These are phyloP conservation scores for Stentor coeruleus DNA, from an alignment of 73 alveolate genomes.

Conservation along the genomic window DNA sequence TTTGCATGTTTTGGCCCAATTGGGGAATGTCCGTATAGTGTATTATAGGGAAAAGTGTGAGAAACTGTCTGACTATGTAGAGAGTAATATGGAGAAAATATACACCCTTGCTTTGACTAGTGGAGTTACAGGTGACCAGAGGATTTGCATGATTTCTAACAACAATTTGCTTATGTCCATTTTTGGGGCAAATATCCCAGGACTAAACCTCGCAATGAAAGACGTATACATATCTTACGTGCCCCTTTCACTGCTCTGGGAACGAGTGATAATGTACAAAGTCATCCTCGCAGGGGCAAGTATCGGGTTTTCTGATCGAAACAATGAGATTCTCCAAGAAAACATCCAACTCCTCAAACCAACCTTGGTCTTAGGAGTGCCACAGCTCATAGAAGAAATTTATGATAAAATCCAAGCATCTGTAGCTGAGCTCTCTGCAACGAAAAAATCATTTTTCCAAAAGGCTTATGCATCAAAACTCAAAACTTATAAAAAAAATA, in stretches of 20 bases:
- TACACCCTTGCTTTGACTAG: not conserved
- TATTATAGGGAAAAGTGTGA: no score
- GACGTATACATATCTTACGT: not conserved
- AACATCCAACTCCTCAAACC: slow-evolving; percentile 68
- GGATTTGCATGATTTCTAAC: not conserved
- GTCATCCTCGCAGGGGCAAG: slow-evolving; percentile 20
- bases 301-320: slow-evolving; percentile 63
- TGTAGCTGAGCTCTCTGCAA: slow-evolving; percentile 37
- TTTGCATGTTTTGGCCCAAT: no score
- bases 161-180: not conserved
- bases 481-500: slow-evolving; percentile 38
- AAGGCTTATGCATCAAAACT: slow-evolving; percentile 61
- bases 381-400: slow-evolving; percentile 59
- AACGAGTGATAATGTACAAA: not conserved
- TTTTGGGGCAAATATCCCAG: not conserved
- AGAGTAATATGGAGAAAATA: no score
- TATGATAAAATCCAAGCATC: slow-evolving; percentile 39
- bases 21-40: no score
- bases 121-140: not conserved
- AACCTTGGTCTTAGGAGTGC: slow-evolving; percentile 62
- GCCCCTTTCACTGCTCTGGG: not conserved
- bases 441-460: slow-evolving; percentile 44
- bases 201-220: not conserved
- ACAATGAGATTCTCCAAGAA: slow-evolving; percentile 49
- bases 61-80: no score